phyloP scores from a whole-genome alignment of 345 rosid species.

The Hevea brasiliensis region DNA sequence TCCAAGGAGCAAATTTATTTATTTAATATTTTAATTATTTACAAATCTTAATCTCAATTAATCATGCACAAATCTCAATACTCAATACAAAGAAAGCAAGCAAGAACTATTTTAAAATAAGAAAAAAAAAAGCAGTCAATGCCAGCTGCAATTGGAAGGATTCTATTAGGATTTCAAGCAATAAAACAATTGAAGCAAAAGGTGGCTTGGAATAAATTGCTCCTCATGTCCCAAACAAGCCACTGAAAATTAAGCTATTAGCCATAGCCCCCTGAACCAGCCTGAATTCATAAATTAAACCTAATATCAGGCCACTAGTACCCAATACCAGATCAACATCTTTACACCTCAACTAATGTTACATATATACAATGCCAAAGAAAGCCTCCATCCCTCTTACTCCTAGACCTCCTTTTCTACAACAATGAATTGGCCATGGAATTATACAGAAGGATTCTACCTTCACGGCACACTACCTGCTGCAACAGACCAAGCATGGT shows the following conservation, averaged over 20 bases:
- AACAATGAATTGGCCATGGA: not conserved
- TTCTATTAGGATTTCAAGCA: not conserved
- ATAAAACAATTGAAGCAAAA: no score
- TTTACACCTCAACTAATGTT: constrained; percentile 29
- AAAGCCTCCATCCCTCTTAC: constrained; percentile 1
- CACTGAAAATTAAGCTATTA: constrained; percentile 1
- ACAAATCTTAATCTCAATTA: no score
- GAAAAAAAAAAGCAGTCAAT: no score
- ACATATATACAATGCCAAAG: constrained; percentile 17
- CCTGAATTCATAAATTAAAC: constrained; percentile 14
- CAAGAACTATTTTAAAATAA: no score
- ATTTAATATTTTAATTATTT: no score
- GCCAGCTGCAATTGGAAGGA: not conserved
- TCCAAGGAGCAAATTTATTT: no score
- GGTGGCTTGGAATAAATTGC: constrained; percentile 7
- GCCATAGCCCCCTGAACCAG: constrained; percentile 5
- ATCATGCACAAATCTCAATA: no score
- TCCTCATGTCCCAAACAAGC: constrained; percentile 11
- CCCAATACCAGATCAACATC: constrained; percentile 19
- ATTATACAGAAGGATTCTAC: constrained; percentile 10
- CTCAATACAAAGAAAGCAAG: no score
- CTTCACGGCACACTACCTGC: no score
- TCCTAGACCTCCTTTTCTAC: not conserved
- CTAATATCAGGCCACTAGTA: constrained; percentile 12
- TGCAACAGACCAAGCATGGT: not conserved